Conservation (phyloP, 1,284 basidiomycete genomes). For the Ustilago curta region DNA sequence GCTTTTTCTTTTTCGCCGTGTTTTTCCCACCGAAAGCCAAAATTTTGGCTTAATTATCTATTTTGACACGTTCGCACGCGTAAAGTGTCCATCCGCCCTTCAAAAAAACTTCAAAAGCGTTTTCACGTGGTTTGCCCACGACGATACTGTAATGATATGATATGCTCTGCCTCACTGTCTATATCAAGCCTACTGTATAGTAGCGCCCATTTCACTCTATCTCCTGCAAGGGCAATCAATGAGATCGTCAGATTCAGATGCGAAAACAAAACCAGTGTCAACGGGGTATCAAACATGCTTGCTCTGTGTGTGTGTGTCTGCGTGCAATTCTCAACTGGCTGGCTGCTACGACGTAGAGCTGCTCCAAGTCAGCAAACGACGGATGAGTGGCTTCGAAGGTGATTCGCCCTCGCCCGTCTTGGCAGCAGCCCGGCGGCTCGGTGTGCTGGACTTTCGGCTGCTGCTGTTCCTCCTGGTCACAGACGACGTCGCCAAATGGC, state of each 20-base stretch:
- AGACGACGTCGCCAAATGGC: background rate
- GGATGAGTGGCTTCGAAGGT: conserved; percentile 32
- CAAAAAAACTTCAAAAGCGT: too few species aligned
- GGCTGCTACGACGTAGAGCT: conserved; percentile 13
- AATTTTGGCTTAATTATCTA: too few species aligned
- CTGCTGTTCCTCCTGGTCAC: background rate
- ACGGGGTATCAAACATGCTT: conserved; percentile 7
- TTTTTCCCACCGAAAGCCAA: too few species aligned
- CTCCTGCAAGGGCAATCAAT: background rate
- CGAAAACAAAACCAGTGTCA: background rate
- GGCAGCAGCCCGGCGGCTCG: conserved; percentile 15
- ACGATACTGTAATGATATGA: too few species aligned
- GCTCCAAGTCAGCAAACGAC: conserved; percentile 40
- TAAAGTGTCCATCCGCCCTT: too few species aligned
- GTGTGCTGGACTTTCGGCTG: background rate
- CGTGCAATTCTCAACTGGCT: too few species aligned
- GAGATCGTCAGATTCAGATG: background rate
- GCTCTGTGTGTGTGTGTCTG: too few species aligned
- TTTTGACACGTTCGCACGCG: too few species aligned
- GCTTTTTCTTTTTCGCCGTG: too few species aligned
- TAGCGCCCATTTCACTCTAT: background rate
- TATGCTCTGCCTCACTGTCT: too few species aligned
- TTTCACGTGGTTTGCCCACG: too few species aligned
- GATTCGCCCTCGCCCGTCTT: conserved; percentile 15
- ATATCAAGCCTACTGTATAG: too few species aligned